Conservation (phyloP, 345 rosid species). For the Hypericum androsaemum region DNA sequence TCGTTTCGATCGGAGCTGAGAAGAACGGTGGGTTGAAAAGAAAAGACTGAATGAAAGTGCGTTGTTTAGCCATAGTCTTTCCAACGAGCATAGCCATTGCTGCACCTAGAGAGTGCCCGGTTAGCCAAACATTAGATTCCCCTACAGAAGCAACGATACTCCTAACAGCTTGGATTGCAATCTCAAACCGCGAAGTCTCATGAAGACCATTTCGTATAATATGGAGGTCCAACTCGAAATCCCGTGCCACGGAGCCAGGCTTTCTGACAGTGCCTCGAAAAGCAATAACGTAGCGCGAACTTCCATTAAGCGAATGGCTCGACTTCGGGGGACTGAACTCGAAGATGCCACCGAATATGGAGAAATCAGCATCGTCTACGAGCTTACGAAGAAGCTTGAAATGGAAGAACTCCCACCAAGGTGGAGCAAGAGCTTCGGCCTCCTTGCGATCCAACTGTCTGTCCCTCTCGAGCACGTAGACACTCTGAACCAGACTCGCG, state of each 20-base stretch:
- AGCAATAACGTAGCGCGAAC: conserved; percentile 59
- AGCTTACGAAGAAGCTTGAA: conserved; percentile 49
- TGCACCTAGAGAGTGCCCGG: conserved; percentile 91
- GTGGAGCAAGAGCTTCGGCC: conserved; percentile 50
- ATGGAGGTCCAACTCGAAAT: conserved; percentile 52
- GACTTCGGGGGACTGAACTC: conserved; percentile 47
- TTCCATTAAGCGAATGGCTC: conserved; percentile 22
- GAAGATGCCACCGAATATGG: conserved; percentile 72
- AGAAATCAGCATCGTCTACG: conserved; percentile 59
- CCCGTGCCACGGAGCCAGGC: conserved; percentile 54
- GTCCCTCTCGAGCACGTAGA: conserved; percentile 68
- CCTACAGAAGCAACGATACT: conserved; percentile 59
- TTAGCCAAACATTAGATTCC: conserved; percentile 65
- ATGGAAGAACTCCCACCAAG: conserved; percentile 82
- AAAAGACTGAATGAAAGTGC: conserved; percentile 44
- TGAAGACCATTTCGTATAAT: conserved; percentile 60
- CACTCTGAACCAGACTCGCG: conserved; percentile 77
- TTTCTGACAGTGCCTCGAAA: conserved; percentile 76
- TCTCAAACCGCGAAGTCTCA: conserved; percentile 59
- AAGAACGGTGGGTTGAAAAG: conserved; percentile 81
- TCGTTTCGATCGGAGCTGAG: conserved; percentile 65
- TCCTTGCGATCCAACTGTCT: conserved; percentile 68
- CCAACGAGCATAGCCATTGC: conserved; percentile 75
- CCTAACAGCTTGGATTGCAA: conserved; percentile 65
- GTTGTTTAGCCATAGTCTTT: conserved; percentile 58